phyloP scores from a whole-genome alignment of 352 stramenopile species.

The Thraustochytrium striatum region DNA sequence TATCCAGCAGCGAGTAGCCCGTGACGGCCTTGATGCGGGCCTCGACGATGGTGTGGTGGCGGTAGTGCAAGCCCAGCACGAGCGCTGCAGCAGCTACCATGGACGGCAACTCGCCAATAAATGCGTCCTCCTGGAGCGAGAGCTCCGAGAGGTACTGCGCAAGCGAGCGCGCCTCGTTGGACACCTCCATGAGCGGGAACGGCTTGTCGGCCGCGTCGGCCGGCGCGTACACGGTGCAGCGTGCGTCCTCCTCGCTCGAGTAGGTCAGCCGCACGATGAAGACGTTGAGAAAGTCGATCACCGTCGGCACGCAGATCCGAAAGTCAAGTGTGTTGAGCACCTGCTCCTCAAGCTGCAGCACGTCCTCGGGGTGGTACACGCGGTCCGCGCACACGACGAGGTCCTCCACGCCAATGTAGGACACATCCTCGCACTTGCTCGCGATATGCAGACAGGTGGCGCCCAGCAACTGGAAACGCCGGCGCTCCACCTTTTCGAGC shows the following conservation, averaged over 20 bases:
- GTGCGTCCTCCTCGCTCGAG: slow-evolving; percentile 72
- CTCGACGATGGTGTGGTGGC: background rate
- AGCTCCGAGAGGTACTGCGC: slow-evolving; percentile 79
- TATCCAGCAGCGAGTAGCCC: slow-evolving; percentile 6
- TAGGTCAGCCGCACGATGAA: slow-evolving; percentile 76
- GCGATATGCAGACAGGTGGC: slow-evolving; percentile 80
- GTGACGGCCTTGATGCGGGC: slow-evolving; percentile 18
- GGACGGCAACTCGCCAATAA: slow-evolving; percentile 73
- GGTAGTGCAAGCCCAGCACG: slow-evolving; percentile 65
- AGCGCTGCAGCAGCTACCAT: slow-evolving; percentile 74
- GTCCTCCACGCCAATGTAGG: slow-evolving; percentile 83
- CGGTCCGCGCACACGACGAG: slow-evolving; percentile 82
- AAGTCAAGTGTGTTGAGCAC: slow-evolving; percentile 84
- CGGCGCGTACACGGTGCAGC: slow-evolving; percentile 15
- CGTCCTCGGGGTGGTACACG: slow-evolving; percentile 77
- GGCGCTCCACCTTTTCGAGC: slow-evolving; percentile 34
- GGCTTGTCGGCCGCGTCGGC: background rate
- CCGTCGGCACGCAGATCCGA: slow-evolving; percentile 76
- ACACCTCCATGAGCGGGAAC: slow-evolving; percentile 9
- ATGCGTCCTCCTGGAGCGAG: slow-evolving; percentile 77
- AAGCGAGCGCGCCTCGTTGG: slow-evolving; percentile 50
- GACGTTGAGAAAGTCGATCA: slow-evolving; percentile 79
- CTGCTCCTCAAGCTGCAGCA: slow-evolving; percentile 83
- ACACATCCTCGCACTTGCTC: slow-evolving; percentile 83
- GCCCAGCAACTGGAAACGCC: slow-evolving; percentile 80